phyloP scores from a whole-genome alignment of 495 filamentous ascomycete species.

The Delitschia confertaspora region DNA sequence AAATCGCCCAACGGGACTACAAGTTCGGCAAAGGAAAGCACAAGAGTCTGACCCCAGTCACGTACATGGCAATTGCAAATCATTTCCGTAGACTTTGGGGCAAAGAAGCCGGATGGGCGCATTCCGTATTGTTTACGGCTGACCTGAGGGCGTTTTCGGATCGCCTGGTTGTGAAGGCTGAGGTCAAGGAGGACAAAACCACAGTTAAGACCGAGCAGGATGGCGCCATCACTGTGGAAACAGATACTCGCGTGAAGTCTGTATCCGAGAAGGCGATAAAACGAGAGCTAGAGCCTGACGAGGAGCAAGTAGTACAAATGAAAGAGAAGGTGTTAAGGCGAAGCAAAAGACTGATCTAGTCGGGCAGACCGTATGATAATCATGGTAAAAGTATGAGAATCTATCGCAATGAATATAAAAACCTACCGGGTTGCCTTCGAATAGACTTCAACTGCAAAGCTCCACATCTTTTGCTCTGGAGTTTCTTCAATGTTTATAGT shows the following conservation, averaged over 20 bases:
- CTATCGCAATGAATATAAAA: too few species aligned
- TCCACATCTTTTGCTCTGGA: too few species aligned
- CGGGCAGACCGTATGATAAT: too few species aligned
- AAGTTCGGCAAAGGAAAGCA: conserved; percentile 77
- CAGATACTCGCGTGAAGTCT: conserved; percentile 15
- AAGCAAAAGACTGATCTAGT: conserved; percentile 17
- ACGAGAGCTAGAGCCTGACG: conserved; percentile 30
- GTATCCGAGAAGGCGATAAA: conserved; percentile 33
- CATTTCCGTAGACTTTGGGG: conserved; percentile 91
- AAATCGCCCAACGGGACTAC: conserved; percentile 95
- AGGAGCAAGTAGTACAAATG: conserved; percentile 27
- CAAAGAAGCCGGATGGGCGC: conserved; percentile 90
- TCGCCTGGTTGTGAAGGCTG: conserved; percentile 44
- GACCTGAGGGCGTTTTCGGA: conserved; percentile 82
- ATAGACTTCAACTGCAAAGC: too few species aligned
- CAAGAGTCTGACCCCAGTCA: conserved; percentile 77
- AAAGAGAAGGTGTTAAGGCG: conserved; percentile 21
- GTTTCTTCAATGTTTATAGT: too few species aligned
- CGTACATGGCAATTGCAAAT: conserved; percentile 82
- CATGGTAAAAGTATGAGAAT: too few species aligned
- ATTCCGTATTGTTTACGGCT: conserved; percentile 92
- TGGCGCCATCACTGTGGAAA: conserved; percentile 23
- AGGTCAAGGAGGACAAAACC: conserved; percentile 38
- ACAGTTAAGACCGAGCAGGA: conserved; percentile 29
- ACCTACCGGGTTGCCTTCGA: too few species aligned